Conservation (phyloP, 2,329 filamentous ascomycete species). For the Capronia coronata region DNA sequence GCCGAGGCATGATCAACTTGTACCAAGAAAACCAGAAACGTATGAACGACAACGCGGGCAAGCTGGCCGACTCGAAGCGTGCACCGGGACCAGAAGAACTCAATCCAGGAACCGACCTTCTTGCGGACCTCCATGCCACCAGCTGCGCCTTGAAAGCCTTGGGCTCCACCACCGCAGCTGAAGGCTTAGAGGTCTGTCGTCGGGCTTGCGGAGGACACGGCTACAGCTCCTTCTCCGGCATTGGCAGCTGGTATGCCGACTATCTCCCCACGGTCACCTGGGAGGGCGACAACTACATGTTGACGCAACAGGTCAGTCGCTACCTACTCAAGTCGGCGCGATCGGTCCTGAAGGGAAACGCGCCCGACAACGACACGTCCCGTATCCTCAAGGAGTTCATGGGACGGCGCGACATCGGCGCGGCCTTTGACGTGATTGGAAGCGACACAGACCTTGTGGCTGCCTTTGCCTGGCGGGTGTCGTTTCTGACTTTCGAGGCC, state of each 20-base stretch:
- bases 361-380: constrained; percentile 61
- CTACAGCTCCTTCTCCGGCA: constrained; percentile 69
- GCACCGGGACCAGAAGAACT: constrained; percentile 63
- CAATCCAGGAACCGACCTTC: constrained; percentile 57
- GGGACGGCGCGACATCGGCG: constrained; percentile 60
- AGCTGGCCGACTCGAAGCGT: constrained; percentile 42
- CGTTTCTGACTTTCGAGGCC: constrained; percentile 68
- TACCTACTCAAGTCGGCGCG: constrained; percentile 72
- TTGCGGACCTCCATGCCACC: constrained; percentile 69
- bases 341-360: constrained; percentile 58
- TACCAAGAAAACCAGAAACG: constrained; percentile 67
- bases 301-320: constrained; percentile 70
- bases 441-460: constrained; percentile 63
- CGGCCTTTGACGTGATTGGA: constrained; percentile 67
- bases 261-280: constrained; percentile 66
- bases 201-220: constrained; percentile 72
- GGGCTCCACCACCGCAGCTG: constrained; percentile 63
- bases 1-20: constrained; percentile 66
- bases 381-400: constrained; percentile 61
- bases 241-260: constrained; percentile 67
- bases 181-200: constrained; percentile 68
- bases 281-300: constrained; percentile 79
- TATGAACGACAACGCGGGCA: constrained; percentile 48
- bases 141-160: constrained; percentile 71
- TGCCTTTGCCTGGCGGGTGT: constrained; percentile 68